Evolutionary conservation across 495 filamentous ascomycete species (phyloP).

Genomic region (Aspergillus heteromorphus): DNA sequence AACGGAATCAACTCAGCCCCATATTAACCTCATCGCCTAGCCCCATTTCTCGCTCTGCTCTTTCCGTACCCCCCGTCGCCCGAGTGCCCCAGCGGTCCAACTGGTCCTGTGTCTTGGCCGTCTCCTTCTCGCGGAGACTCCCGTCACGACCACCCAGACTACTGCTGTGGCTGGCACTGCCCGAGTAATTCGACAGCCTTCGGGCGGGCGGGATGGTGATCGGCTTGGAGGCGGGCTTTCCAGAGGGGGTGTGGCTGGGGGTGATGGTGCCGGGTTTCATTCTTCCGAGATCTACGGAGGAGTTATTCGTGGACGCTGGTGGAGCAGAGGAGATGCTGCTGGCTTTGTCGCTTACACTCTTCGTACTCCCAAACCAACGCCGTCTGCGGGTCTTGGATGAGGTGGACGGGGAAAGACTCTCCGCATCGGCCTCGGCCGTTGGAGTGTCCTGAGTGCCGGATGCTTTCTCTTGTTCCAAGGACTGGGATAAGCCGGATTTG

Average conservation of each 20-base stretch:
- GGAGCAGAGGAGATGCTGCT: slow-evolving; percentile 22
- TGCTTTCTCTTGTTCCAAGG: slow-evolving; percentile 23
- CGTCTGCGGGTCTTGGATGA: slow-evolving; percentile 32
- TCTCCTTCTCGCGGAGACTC: slow-evolving; percentile 42
- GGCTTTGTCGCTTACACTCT: slow-evolving; percentile 30
- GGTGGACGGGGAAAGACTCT: slow-evolving; percentile 27
- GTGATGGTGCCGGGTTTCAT: slow-evolving; percentile 19
- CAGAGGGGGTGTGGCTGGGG: slow-evolving; percentile 8
- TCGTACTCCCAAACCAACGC: slow-evolving; percentile 40
- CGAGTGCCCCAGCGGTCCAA: slow-evolving; percentile 39
- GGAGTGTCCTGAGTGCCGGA: slow-evolving; percentile 16
- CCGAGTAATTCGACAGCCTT: slow-evolving; percentile 19
- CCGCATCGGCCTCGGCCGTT: slow-evolving; percentile 24
- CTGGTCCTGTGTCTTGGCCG: slow-evolving; percentile 46
- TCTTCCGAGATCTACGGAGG: slow-evolving; percentile 21
- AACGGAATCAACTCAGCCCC: slow-evolving; percentile 42
- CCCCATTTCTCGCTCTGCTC: slow-evolving; percentile 42
- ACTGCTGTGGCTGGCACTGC: slow-evolving; percentile 19
- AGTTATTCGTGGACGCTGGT: slow-evolving; percentile 18
- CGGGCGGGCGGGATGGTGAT: slow-evolving; percentile 31
- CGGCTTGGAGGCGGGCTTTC: slow-evolving; percentile 25
- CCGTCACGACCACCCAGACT: slow-evolving; percentile 26
- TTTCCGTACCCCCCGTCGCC: slow-evolving; percentile 36
- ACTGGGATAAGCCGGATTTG: slow-evolving; percentile 29
- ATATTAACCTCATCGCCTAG: slow-evolving; percentile 50